A percentile compares a stretch with the other conserved stretches of the same genome.
These are phyloP conservation scores for Lepidium campestre DNA, from an alignment of 441 rosid genomes.

Conservation along the genomic window DNA sequence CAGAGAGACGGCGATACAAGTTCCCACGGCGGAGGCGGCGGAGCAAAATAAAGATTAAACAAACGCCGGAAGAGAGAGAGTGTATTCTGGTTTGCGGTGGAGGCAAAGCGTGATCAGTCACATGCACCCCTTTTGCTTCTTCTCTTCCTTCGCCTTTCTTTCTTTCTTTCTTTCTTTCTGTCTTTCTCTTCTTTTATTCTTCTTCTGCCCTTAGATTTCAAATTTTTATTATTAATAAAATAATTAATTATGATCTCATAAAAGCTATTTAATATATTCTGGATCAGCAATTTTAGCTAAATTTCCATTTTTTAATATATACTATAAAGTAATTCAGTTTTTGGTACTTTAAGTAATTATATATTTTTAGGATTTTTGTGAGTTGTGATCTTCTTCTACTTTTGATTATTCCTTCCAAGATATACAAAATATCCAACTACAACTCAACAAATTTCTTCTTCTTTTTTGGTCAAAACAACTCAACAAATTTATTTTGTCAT, in stretches of 20 bases:
- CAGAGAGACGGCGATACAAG: not conserved
- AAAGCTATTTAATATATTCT: not conserved
- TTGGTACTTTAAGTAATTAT: not conserved
- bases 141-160: conserved; percentile 1
- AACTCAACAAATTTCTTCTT: not conserved
- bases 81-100: conserved; percentile 20
- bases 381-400: not conserved
- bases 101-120: conserved; percentile 28
- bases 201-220: conserved; percentile 11
- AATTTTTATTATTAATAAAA: not conserved
- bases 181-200: not conserved
- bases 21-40: not conserved
- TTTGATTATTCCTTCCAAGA: not conserved
- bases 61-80: conserved; percentile 18
- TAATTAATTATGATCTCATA: not conserved
- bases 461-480: too few relatives aligned
- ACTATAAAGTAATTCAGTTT: not conserved
- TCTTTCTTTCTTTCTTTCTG: not conserved
- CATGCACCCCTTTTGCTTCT: conserved; percentile 15
- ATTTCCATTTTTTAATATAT: not conserved
- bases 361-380: not conserved
- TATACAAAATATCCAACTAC: not conserved
- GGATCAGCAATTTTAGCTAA: not conserved
- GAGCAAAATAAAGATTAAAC: not conserved
- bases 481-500: not conserved